Percentiles rank a stretch among this genome's conserved stretches.
phyloP scores from a whole-genome alignment of 2,329 filamentous ascomycete genomes.

The Nemania abortiva region DNA sequence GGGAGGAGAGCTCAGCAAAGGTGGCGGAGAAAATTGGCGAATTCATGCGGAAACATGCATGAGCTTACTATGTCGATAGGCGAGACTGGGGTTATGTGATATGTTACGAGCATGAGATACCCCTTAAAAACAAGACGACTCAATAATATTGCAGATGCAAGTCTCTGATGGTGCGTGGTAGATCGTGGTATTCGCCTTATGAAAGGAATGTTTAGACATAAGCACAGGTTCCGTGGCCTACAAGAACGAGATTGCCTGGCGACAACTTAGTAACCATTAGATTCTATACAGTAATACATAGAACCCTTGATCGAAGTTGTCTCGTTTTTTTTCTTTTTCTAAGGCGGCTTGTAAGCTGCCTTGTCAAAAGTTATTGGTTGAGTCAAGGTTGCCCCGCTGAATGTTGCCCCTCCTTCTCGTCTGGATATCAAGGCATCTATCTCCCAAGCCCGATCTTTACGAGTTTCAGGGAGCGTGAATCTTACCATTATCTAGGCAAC shows the following conservation, averaged over 20 bases:
- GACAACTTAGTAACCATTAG: no score
- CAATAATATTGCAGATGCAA: no score
- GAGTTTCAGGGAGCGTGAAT: background rate
- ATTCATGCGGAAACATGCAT: constrained; percentile 41
- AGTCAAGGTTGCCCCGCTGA: background rate
- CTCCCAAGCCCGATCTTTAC: background rate
- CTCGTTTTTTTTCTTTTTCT: background rate
- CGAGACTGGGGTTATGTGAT: no score
- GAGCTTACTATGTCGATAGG: background rate
- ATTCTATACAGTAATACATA: no score
- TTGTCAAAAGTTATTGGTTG: background rate
- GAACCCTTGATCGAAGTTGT: background rate
- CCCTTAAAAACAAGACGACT: background rate
- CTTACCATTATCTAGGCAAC: background rate
- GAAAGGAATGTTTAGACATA: no score
- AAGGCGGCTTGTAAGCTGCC: background rate
- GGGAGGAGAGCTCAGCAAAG: constrained; percentile 50
- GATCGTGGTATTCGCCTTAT: no score
- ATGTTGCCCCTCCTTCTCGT: background rate
- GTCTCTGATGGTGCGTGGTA: no score
- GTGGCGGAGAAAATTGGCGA: constrained; percentile 44
- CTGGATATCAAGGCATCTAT: background rate
- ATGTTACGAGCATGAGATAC: background rate
- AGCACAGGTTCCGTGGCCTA: no score
- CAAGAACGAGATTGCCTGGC: no score